Evolutionary conservation across 495 filamentous ascomycete genomes (phyloP).

Genomic region (Xylaria acuta): DNA sequence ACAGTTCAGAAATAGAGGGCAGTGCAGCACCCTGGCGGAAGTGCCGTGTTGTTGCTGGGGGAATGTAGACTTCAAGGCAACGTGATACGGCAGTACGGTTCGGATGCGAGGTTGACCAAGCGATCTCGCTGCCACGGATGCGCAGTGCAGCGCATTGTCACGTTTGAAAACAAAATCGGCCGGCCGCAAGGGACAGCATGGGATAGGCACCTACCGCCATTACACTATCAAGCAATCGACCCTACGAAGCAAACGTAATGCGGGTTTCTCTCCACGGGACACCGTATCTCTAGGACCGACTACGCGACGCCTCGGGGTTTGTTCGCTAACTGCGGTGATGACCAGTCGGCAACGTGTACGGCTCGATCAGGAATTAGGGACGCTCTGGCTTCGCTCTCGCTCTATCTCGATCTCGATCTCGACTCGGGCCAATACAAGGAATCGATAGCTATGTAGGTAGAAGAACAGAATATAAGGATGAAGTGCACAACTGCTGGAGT

Average conservation of each 20-base stretch:
- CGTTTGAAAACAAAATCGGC: neutral
- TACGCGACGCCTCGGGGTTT: neutral
- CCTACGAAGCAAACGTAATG: slow-evolving; percentile 18
- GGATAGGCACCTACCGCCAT: slow-evolving; percentile 27
- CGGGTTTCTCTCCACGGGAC: slow-evolving; percentile 13
- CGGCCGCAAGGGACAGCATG: neutral
- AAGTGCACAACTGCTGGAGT: slow-evolving; percentile 14
- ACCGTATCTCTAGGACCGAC: slow-evolving; percentile 2
- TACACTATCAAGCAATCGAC: slow-evolving; percentile 26
- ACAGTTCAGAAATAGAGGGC: neutral
- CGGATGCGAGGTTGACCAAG: neutral
- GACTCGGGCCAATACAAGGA: slow-evolving; percentile 11
- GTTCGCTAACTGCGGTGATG: neutral
- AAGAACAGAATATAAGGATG: slow-evolving; percentile 7
- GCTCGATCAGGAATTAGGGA: slow-evolving; percentile 6
- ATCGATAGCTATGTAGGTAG: slow-evolving; percentile 4
- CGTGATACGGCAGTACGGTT: neutral
- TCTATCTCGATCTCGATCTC: slow-evolving; percentile 4
- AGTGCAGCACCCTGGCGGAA: neutral
- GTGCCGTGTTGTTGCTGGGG: slow-evolving; percentile 15
- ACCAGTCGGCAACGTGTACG: slow-evolving; percentile 15
- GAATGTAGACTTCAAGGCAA: neutral
- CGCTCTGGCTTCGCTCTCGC: slow-evolving; percentile 12
- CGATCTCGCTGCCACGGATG: neutral
- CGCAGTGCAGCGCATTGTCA: slow-evolving; percentile 2